Evolutionary conservation across 495 filamentous ascomycete genomes (phyloP).

Genomic region (Aspergillus sclerotioniger): DNA sequence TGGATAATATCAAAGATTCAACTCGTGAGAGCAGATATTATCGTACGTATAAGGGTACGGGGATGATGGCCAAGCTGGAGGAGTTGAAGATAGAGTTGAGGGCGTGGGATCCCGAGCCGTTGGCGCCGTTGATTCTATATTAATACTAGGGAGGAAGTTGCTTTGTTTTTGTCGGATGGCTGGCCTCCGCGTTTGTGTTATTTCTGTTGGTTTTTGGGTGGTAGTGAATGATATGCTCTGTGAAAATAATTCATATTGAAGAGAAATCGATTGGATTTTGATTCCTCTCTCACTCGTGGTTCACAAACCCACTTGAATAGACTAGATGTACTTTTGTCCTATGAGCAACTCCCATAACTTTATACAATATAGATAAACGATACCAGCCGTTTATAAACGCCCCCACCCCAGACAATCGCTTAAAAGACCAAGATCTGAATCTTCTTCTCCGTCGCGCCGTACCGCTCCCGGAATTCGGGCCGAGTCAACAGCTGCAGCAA

Average conservation of each 20-base stretch:
- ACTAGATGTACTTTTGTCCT: neutral
- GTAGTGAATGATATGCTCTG: too few relatives aligned
- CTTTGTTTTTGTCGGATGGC: too few relatives aligned
- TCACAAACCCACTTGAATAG: too few relatives aligned
- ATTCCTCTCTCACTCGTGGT: too few relatives aligned
- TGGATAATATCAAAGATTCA: neutral
- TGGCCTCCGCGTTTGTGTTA: too few relatives aligned
- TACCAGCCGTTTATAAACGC: conserved; percentile 14
- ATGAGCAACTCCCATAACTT: neutral
- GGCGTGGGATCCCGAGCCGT: neutral
- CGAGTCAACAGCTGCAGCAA: conserved; percentile 66
- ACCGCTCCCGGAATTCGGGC: conserved; percentile 66
- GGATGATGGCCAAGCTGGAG: neutral
- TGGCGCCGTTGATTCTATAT: too few relatives aligned
- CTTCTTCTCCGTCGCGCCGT: conserved; percentile 42
- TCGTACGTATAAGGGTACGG: neutral
- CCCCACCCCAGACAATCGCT: conserved; percentile 17
- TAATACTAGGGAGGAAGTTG: too few relatives aligned
- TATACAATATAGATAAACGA: conserved; percentile 3
- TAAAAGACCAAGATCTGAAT: conserved; percentile 43
- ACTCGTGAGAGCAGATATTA: neutral
- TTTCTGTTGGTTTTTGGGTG: too few relatives aligned
- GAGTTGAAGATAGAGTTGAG: neutral
- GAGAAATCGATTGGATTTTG: too few relatives aligned
- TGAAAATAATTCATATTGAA: too few relatives aligned